Conservation (phyloP, 345 rosid species). For the Balakata baccata region DNA sequence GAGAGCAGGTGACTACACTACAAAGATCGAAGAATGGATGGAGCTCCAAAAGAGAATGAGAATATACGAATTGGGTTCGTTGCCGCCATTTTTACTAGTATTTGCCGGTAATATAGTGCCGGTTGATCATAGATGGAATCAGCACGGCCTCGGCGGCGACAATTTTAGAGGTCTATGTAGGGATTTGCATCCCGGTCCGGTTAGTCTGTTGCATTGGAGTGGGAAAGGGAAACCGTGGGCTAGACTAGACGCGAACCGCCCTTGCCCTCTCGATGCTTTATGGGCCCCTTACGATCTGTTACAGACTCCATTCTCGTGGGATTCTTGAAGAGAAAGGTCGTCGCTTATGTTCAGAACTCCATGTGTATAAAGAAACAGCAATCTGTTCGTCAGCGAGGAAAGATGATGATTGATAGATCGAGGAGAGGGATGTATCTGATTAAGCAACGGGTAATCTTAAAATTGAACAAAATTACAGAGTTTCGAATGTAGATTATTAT, state of each 20-base stretch:
- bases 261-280: constrained; percentile 33
- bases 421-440: not conserved
- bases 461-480: not conserved
- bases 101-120: constrained; percentile 69
- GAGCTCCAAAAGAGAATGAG: constrained; percentile 63
- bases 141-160: constrained; percentile 55
- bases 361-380: not conserved
- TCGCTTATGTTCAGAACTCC: not conserved
- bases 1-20: constrained; percentile 65
- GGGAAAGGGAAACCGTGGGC: constrained; percentile 40
- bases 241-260: constrained; percentile 31
- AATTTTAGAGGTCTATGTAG: constrained; percentile 31
- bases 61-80: constrained; percentile 71
- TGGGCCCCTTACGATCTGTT: constrained; percentile 40
- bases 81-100: constrained; percentile 72
- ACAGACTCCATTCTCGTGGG: constrained; percentile 35
- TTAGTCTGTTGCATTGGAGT: constrained; percentile 35
- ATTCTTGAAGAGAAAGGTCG: constrained; percentile 16
- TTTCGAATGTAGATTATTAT: not conserved
- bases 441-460: not conserved
- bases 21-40: constrained; percentile 91
- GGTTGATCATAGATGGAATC: constrained; percentile 83
- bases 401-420: not conserved
- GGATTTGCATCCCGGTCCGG: constrained; percentile 36
- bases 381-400: not conserved